Base-by-base conservation (phyloP, 495 filamentous ascomycete genomes). In the Xylaria scruposa region DNA sequence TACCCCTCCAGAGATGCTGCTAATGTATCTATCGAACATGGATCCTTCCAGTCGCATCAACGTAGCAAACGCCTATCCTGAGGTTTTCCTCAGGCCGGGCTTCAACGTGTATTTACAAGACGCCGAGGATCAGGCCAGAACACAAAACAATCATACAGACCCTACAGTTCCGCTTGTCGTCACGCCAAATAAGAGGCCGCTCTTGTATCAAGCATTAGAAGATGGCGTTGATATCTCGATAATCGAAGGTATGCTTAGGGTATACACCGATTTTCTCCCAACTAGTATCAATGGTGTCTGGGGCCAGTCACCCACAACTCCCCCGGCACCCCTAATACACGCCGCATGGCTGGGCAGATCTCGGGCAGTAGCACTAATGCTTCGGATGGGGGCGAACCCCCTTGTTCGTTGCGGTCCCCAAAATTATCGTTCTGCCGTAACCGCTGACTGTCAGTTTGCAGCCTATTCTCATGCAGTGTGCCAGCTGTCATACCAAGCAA, bases 251-350 rank as follows among this genome's bases (percentile, higher is more conserved):
- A 56, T 71, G 0, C 15, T 71, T 31, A 1, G 8, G 29, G 33
- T 17, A 36, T 65, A 65, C 15, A 66, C 29, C 1, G n/a, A 12
- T 7, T 3, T 26, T 3, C 42, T 13, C 15, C 49, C 60, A 0
- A 47, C 13, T 1, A 33, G 61, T 2, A 59, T 66, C 24, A 42
- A 66, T 15, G 69, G 69, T 9, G 46, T 56, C 38, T 71, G 60
- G 49, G 51, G 49, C 1, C 26, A 46, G 8, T 2, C 15, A 8
- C 8, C 2, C 21, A 7, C 38, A 53, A 61, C 15, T 2, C n/a
- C 47, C 19, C n/a, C 10, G 1, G 12, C 69, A 5, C 69, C 69
- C 10, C 5, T 71, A 2, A 9, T 9, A 5, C 17, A 31, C 1
- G 69, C 69, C 9, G 29, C n/a, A 12, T 4, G 1, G 26, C 12